Percentiles rank a stretch among this genome's conserved stretches.
These are phyloP conservation scores for Salvia sclarea DNA, from an alignment of 305 asterid genomes.

Conservation along the genomic window DNA sequence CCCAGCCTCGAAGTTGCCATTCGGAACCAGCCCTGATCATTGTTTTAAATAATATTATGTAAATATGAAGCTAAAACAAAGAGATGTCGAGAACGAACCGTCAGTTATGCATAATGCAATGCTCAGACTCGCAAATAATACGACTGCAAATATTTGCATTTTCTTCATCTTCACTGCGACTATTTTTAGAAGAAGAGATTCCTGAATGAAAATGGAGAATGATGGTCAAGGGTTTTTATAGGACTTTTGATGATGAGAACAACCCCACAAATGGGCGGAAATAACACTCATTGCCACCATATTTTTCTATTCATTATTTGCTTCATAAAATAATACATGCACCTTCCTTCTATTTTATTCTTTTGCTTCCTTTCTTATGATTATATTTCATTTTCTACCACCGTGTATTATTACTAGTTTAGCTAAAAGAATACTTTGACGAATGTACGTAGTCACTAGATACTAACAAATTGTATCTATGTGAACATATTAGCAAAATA, in stretches of 20 bases:
- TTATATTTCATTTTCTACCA: too few relatives aligned
- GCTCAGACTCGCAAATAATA: constrained; percentile 40
- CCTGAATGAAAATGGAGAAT: constrained; percentile 30
- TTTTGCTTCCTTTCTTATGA: too few relatives aligned
- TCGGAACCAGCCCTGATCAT: constrained; percentile 68
- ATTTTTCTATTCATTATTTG: neutral
- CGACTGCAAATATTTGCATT: constrained; percentile 25
- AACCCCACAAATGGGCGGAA: constrained; percentile 26
- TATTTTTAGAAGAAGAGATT: neutral
- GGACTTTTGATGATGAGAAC: constrained; percentile 16
- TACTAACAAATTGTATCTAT: too few relatives aligned
- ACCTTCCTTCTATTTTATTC: too few relatives aligned
- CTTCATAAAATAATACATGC: neutral
- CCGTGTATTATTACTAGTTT: too few relatives aligned
- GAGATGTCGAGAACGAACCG: constrained; percentile 39
- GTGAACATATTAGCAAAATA: too few relatives aligned
- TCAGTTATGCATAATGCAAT: constrained; percentile 42
- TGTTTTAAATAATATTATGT: too few relatives aligned
- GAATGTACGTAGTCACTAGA: too few relatives aligned
- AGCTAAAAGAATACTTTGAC: too few relatives aligned
- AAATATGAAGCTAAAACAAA: too few relatives aligned
- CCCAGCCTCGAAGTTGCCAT: constrained; percentile 66
- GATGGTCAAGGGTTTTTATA: constrained; percentile 38
- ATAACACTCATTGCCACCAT: constrained; percentile 36
- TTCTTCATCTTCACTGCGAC: constrained; percentile 29